These are phyloP conservation scores for Syzygium oleosum DNA, from an alignment of 345 rosid species.

Conservation along the genomic window DNA sequence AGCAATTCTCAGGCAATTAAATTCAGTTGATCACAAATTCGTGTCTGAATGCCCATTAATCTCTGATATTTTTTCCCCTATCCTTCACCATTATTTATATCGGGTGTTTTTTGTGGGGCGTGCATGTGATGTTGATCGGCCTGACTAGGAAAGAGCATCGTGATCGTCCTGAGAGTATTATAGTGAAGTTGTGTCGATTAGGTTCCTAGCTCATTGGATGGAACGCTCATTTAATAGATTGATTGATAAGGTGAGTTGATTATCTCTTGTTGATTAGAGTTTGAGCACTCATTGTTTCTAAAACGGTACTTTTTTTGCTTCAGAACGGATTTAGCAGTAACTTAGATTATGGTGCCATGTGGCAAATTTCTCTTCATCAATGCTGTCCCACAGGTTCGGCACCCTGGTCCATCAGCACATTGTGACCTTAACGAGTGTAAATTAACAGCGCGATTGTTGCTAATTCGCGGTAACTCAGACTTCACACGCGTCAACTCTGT, in stretches of 20 bases:
- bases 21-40: not conserved
- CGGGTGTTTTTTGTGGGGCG: accelerated
- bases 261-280: not conserved
- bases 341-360: not conserved
- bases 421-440: not conserved
- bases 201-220: not conserved
- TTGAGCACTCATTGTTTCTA: not conserved
- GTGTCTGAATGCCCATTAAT: not conserved
- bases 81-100: not conserved
- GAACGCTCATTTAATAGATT: not conserved
- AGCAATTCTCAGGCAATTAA: not conserved
- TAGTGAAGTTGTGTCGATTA: not conserved
- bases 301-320: not conserved
- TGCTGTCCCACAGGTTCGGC: not conserved
- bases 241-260: not conserved
- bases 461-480: not conserved
- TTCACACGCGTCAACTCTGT: not conserved
- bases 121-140: not conserved
- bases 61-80: not conserved
- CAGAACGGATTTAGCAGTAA: not conserved
- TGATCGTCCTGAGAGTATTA: not conserved
- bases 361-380: not conserved
- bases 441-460: not conserved
- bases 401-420: not conserved
- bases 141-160: not conserved